Conservation (phyloP, 257 asterid genomes). For the Solanum paucissectum region DNA sequence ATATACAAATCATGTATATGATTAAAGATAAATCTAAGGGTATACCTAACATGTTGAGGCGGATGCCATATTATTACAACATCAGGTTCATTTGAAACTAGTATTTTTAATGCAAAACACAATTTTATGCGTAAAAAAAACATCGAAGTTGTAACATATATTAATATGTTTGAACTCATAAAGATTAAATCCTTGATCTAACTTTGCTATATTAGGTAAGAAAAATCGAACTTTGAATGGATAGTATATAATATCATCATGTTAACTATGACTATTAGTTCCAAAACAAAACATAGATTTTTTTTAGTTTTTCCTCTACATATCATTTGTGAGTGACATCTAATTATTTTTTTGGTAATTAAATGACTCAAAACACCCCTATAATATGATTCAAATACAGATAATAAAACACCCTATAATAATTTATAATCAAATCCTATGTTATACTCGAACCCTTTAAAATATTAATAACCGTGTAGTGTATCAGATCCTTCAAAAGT, state of each 20-base stretch:
- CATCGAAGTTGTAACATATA: background rate
- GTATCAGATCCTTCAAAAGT: background rate
- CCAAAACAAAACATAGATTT: background rate
- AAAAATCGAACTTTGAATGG: background rate
- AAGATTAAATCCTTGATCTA: background rate
- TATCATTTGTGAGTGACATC: background rate
- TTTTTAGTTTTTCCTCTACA: background rate
- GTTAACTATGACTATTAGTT: background rate
- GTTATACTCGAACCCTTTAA: background rate
- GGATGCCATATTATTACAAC: background rate
- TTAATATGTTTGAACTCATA: background rate
- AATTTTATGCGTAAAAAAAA: background rate
- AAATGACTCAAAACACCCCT: background rate
- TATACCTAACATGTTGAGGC: background rate
- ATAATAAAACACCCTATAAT: background rate
- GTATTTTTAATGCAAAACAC: background rate
- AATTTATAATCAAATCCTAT: background rate
- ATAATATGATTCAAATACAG: background rate
- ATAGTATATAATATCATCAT: background rate
- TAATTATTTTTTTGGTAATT: background rate
- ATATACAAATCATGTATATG: no score
- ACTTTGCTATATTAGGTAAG: background rate
- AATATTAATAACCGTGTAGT: rapidly evolving
- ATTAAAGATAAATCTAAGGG: background rate
- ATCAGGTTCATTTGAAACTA: background rate